Base-by-base conservation (phyloP, 1,139 yeast species). In the Blastobotrys arbuscula region DNA sequence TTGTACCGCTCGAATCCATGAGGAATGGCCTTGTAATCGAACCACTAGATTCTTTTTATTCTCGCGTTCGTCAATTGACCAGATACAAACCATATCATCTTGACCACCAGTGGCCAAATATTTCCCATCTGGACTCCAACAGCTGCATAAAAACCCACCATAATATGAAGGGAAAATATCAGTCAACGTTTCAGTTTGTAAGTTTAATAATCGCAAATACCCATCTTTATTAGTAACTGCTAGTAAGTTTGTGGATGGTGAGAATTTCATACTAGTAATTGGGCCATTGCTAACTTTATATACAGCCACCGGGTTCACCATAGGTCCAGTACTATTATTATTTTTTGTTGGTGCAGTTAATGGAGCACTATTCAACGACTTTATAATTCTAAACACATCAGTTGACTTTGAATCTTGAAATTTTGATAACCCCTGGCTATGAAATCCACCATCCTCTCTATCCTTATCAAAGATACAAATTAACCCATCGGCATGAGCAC, bases 191-290 rank as follows among this genome's bases (percentile, higher is more conserved):
- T 79, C 80, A 12, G 66, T 66, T 23, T 65, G 67, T 4, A 81
- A 62, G 60, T 83, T 84, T 39, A 85, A 66, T 26, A 84, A 59
- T 43, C 84, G 68, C 15, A 82, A 68, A 54, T 77, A 76, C 1
- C 92, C 95, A 61, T 84, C 90, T 55, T 79, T 84, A 6, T 81
- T 70, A 0, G 84, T 79, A 37, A 83, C 63, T 0, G 84, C 80
- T 18, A 72, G 47, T 5, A 68, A 50, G 20, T 76, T 56, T 12
- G 44, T 20, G 41, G 47, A 34, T 55, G 81, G 78, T 19, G 86
- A 84, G 42, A 72, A 67, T 28, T 71, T 63, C 13, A 78, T 66
- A 18, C 73, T 68, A 1, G 82, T 76, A 34, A 84, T 73, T 1
- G 88, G 78, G 50, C 75, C 75, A 53, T 77, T 76, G 23, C 85